These are phyloP conservation scores for Trametes hirsuta DNA, from an alignment of 1,284 basidiomycete species.

Conservation along the genomic window DNA sequence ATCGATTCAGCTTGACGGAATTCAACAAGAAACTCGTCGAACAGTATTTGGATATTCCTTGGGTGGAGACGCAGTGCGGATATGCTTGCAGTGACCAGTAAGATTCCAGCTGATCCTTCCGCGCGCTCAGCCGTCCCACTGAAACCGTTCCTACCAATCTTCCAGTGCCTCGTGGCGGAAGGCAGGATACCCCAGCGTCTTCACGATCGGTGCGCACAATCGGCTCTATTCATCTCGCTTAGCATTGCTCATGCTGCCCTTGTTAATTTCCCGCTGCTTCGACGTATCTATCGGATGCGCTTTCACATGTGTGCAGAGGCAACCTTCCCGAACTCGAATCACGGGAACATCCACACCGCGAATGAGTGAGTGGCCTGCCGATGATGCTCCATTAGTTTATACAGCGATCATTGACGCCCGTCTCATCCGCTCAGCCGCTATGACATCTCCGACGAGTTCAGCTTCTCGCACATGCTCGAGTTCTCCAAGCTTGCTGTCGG, in stretches of 20 bases:
- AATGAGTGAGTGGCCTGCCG: constrained; percentile 63
- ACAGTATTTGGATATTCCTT: constrained; percentile 80
- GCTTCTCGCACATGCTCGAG: constrained; percentile 80
- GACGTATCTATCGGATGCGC: constrained; percentile 18
- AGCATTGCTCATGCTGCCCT: constrained; percentile 20
- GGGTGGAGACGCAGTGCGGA: constrained; percentile 83
- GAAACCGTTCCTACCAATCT: constrained; percentile 24
- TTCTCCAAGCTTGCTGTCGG: constrained; percentile 91
- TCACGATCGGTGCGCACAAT: constrained; percentile 72
- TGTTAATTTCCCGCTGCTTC: constrained; percentile 10
- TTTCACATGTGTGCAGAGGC: constrained; percentile 54
- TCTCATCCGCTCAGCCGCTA: constrained; percentile 57
- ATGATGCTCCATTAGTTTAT: constrained; percentile 10
- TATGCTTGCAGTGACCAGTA: constrained; percentile 96
- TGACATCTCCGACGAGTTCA: constrained; percentile 87
- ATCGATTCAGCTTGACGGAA: constrained; percentile 63
- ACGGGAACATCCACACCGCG: constrained; percentile 77
- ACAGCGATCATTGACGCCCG: constrained; percentile 23
- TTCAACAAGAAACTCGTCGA: constrained; percentile 82
- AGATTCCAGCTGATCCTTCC: constrained; percentile 28
- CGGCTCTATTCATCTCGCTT: constrained; percentile 16
- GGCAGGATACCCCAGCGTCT: constrained; percentile 83
- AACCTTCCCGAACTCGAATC: constrained; percentile 72
- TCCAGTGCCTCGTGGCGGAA: constrained; percentile 81
- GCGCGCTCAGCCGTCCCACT: constrained; percentile 26